Percentiles rank a stretch among this genome's conserved stretches.
Evolutionary conservation across 176 grass and related monocot species (phyloP).

Genomic region (Olyra latifolia): DNA sequence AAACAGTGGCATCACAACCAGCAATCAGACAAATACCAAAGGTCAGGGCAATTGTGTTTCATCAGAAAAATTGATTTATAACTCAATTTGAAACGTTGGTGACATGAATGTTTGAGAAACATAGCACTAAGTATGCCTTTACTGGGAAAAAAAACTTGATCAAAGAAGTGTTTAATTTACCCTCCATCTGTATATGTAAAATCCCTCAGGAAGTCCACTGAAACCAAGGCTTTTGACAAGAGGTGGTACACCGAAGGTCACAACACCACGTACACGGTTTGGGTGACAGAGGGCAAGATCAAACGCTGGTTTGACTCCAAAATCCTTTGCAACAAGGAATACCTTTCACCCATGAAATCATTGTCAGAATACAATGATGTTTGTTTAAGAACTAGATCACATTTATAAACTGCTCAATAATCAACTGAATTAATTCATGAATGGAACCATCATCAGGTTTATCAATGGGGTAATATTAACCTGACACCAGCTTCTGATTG

Average conservation of each 20-base stretch:
- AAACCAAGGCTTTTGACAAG: neutral
- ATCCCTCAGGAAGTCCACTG: conserved; percentile 48
- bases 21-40: neutral
- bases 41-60: neutral
- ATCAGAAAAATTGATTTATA: neutral
- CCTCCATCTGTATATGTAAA: conserved; percentile 64
- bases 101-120: neutral
- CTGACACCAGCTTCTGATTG: neutral
- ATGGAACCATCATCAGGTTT: neutral
- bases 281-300: conserved; percentile 45
- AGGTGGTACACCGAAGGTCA: conserved; percentile 54
- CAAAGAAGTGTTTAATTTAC: conserved; percentile 23
- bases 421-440: neutral
- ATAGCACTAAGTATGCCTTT: neutral
- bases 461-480: neutral
- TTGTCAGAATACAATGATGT: neutral
- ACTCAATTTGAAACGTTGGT: neutral
- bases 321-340: conserved; percentile 40
- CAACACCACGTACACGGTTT: conserved; percentile 36
- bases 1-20: neutral
- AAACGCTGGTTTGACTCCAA: conserved; percentile 40
- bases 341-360: conserved; percentile 8
- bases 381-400: neutral
- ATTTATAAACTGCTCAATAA: neutral
- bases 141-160: neutral